phyloP scores from a whole-genome alignment of 2,329 filamentous ascomycete species.

The Exophiala aquamarina region DNA sequence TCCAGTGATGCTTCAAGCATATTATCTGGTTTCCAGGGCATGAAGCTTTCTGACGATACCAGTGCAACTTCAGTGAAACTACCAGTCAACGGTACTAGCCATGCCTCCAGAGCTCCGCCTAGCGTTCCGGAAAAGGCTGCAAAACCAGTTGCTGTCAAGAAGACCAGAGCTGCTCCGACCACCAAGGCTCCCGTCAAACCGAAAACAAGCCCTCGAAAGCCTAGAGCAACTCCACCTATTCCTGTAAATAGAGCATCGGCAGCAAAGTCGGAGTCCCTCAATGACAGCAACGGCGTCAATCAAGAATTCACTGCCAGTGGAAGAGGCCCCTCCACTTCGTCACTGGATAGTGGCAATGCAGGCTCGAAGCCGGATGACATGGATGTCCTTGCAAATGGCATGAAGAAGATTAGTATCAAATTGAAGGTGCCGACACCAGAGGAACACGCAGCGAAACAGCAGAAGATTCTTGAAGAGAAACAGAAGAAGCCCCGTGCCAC shows the following conservation, averaged over 20 bases:
- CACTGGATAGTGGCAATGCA: slow-evolving; percentile 32
- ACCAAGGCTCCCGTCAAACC: slow-evolving; percentile 41
- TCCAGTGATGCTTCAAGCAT: slow-evolving; percentile 35
- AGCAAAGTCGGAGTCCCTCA: not conserved
- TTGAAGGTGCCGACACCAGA: slow-evolving; percentile 59
- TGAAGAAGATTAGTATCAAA: slow-evolving; percentile 57
- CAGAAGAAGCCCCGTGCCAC: slow-evolving; percentile 36
- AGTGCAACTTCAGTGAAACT: not conserved
- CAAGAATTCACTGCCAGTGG: slow-evolving; percentile 24
- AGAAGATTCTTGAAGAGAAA: slow-evolving; percentile 39
- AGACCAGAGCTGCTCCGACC: slow-evolving; percentile 53
- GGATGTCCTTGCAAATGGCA: slow-evolving; percentile 51
- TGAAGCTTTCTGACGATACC: slow-evolving; percentile 30
- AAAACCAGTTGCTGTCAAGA: slow-evolving; percentile 56
- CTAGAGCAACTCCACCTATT: slow-evolving; percentile 15
- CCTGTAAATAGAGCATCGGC: not conserved
- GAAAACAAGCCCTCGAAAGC: slow-evolving; percentile 36
- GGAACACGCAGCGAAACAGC: slow-evolving; percentile 53
- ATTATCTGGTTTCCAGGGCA: slow-evolving; percentile 29
- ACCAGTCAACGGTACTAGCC: slow-evolving; percentile 1
- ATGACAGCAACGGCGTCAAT: not conserved
- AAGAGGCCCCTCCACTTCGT: slow-evolving; percentile 43
- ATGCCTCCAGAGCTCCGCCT: slow-evolving; percentile 24
- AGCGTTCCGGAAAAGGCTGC: slow-evolving; percentile 23
- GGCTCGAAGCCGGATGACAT: slow-evolving; percentile 38